Evolutionary conservation across 163 green algal genomes (phyloP).

Genomic region (Scenedesmus sp.): DNA sequence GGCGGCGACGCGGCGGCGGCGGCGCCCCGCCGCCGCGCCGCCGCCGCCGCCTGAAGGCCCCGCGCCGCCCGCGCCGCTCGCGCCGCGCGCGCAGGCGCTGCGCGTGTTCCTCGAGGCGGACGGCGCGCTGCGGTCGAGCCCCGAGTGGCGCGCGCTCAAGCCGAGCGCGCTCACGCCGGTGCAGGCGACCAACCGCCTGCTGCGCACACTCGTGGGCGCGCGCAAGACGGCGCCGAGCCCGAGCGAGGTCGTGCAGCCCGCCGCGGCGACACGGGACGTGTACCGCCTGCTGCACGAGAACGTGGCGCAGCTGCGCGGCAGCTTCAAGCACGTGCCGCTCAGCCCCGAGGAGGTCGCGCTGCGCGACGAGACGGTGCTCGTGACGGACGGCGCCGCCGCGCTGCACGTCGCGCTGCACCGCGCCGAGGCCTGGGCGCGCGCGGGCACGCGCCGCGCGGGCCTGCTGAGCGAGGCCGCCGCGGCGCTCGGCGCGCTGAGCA

Average conservation of each 20-base stretch:
- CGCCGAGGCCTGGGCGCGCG: slow-evolving; percentile 6
- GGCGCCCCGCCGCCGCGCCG: no score
- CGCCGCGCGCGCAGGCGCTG: slow-evolving; percentile 29
- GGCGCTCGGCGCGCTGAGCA: slow-evolving; percentile 24
- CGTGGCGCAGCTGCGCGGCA: slow-evolving; percentile 22
- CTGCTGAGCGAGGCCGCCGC: slow-evolving; percentile 3
- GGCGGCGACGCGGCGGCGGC: no score
- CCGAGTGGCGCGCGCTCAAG: slow-evolving; percentile 55
- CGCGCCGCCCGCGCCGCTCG: not conserved
- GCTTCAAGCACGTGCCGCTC: slow-evolving; percentile 21
- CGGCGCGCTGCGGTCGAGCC: slow-evolving; percentile 49
- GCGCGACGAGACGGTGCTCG: slow-evolving; percentile 31
- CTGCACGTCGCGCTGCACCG: slow-evolving; percentile 19
- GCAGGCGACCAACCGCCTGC: slow-evolving; percentile 42
- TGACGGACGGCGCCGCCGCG: slow-evolving; percentile 31
- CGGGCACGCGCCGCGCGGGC: not conserved
- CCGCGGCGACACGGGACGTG: slow-evolving; percentile 18
- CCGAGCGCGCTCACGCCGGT: slow-evolving; percentile 42
- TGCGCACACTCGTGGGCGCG: slow-evolving; percentile 45
- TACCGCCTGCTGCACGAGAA: slow-evolving; percentile 48
- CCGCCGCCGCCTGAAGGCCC: not conserved
- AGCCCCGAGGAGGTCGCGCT: slow-evolving; percentile 33
- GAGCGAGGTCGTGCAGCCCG: slow-evolving; percentile 25
- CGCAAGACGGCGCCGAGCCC: slow-evolving; percentile 38
- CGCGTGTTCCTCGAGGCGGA: slow-evolving; percentile 58